phyloP scores from a whole-genome alignment of 768 basidiomycete genomes.

The Russula sp. region DNA sequence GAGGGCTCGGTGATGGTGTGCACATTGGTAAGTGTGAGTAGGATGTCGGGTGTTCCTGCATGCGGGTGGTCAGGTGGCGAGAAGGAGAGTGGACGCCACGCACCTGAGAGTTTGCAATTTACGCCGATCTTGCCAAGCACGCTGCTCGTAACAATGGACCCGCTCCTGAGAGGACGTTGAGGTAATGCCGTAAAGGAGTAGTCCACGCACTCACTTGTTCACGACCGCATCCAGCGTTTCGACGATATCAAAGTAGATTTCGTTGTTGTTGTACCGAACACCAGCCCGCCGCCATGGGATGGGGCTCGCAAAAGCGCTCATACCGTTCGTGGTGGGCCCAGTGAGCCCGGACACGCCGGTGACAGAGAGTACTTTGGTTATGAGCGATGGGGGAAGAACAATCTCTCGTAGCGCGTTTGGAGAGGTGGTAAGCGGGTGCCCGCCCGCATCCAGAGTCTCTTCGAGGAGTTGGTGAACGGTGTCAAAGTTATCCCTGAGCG shows the following conservation, averaged over 20 bases:
- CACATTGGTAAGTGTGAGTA: constrained; percentile 58
- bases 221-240: constrained; percentile 78
- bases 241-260: constrained; percentile 87
- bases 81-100: background rate
- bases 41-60: constrained; percentile 82
- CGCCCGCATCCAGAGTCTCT: constrained; percentile 91
- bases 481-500: constrained; percentile 88
- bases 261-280: constrained; percentile 78
- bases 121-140: constrained; percentile 76
- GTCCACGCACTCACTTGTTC: constrained; percentile 51
- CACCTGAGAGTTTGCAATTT: constrained; percentile 73
- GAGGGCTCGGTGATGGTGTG: constrained; percentile 49
- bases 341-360: constrained; percentile 41
- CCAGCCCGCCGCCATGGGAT: constrained; percentile 92
- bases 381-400: constrained; percentile 83
- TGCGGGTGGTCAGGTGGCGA: background rate
- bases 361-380: constrained; percentile 45
- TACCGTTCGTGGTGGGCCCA: constrained; percentile 26
- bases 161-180: constrained; percentile 44
- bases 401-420: constrained; percentile 88
- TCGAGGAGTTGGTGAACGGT: constrained; percentile 95
- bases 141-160: constrained; percentile 55
- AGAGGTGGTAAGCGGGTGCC: constrained; percentile 88
- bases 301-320: constrained; percentile 70
- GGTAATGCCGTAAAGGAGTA: too few relatives aligned